Conservation (phyloP, 1,139 yeast genomes). For the Yamadazyma kanchanaburiensis region DNA sequence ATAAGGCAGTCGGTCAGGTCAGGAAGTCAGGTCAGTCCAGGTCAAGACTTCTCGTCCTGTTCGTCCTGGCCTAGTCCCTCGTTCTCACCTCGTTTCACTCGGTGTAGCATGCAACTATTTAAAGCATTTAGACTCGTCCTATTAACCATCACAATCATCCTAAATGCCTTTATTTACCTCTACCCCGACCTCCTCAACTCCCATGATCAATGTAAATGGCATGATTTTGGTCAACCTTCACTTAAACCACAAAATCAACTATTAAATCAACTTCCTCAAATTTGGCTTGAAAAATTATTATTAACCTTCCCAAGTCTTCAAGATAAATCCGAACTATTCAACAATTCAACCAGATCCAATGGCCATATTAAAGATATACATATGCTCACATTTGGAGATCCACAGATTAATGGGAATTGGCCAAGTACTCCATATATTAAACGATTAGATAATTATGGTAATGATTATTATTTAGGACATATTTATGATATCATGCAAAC, state of each 20-base stretch:
- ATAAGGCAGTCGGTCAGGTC: no score
- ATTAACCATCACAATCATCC: conserved; percentile 15
- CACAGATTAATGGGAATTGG: conserved; percentile 91
- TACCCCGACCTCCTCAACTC: conserved; percentile 62
- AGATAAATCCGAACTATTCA: conserved; percentile 7
- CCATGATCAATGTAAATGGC: conserved; percentile 60
- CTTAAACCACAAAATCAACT: conserved; percentile 14
- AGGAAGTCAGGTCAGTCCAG: no score
- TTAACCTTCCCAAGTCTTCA: conserved; percentile 30
- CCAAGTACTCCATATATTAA: conserved; percentile 68
- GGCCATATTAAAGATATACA: conserved; percentile 46
- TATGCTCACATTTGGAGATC: conserved; percentile 87
- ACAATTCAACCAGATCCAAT: conserved; percentile 8
- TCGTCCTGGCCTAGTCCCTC: no score
- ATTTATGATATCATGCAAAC: conserved; percentile 63
- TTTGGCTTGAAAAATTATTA: conserved; percentile 20
- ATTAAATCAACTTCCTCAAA: conserved; percentile 21
- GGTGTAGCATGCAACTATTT: conserved; percentile 6
- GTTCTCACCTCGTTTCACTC: no score
- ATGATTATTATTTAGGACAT: conserved; percentile 85
- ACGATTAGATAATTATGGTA: conserved; percentile 79
- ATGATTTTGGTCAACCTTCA: conserved; percentile 16
- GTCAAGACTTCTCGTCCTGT: no score
- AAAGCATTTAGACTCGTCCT: conserved; percentile 4
- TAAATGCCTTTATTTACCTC: conserved; percentile 64